Evolutionary conservation across 352 stramenopile species (phyloP).

Genomic region (Phytophthora pistaciae): DNA sequence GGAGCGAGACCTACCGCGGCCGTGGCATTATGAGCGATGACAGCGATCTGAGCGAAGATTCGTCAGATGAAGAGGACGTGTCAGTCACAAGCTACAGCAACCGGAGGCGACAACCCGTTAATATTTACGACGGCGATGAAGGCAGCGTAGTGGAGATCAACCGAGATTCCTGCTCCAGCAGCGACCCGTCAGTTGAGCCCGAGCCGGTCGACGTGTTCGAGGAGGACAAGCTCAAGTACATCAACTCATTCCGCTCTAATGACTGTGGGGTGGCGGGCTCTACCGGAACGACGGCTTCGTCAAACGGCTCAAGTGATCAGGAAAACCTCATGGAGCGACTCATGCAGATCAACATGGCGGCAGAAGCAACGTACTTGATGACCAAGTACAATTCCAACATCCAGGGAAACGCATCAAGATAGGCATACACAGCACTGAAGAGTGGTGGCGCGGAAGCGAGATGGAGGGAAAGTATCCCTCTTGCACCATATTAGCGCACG

Average conservation of each 20-base stretch:
- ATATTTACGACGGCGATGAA: conserved; percentile 48
- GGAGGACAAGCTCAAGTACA: conserved; percentile 73
- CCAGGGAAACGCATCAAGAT: conserved; percentile 35
- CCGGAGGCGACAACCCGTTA: conserved; percentile 12
- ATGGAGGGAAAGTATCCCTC: neutral
- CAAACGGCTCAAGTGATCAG: conserved; percentile 34
- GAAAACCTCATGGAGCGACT: conserved; percentile 69
- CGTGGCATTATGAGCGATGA: conserved; percentile 33
- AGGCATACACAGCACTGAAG: neutral
- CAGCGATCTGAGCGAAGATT: conserved; percentile 33
- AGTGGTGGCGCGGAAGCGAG: neutral
- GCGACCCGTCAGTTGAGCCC: conserved; percentile 30
- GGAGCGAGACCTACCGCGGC: conserved; percentile 38
- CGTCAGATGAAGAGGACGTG: conserved; percentile 30
- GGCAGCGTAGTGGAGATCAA: conserved; percentile 51
- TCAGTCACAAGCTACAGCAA: conserved; percentile 9
- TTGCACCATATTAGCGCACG: conserved; percentile 8
- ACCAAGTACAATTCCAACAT: conserved; percentile 76
- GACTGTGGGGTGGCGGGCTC: conserved; percentile 11
- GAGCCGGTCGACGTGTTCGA: conserved; percentile 53
- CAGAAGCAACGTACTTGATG: conserved; percentile 76
- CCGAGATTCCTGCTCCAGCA: conserved; percentile 26
- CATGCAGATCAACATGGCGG: conserved; percentile 72
- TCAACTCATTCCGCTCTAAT: conserved; percentile 61
- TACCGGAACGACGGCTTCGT: conserved; percentile 14